Base-by-base conservation (phyloP, 768 basidiomycete species). In the Pisolithus sp. region DNA sequence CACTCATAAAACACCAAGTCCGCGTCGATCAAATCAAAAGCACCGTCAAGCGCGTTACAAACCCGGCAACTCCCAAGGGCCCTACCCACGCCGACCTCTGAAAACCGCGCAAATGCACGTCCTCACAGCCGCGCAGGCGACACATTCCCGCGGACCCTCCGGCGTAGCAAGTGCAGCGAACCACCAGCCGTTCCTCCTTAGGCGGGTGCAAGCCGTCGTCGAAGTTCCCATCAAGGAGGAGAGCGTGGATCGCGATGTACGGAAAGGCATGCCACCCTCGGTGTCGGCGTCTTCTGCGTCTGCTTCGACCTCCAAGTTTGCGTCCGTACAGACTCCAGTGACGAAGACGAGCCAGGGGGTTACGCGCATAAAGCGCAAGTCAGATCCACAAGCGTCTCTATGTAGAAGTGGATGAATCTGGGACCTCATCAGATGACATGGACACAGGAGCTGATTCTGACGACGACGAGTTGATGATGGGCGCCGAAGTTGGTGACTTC, bases 191-290 rank as follows among this genome's bases (percentile, higher is more conserved):
- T 42, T 60, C 18, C 36, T 88, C 15, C 73, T 88, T 39, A 78
- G 86, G 20, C 80, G 82, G 31, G 86, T 88, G 7, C 78, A 80
- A 20, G 82, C 86, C 24, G 62, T 73, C 2, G 62, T 78, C 6
- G 73, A 86, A 18, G 69, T 86, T 1, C 71, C 76, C 31, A 78
- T 87, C 36, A 87, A 88, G 59, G 76, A 76, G 50, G 85, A 87
- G 63, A 81, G 79, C 3, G 71, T 69, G 2, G 71, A 73, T 4
- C 69, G 69, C n/a, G 74, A 74, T n/a, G 10, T 53, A 8, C 51
- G 48, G 23, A 7, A 7, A 17, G 49, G 24, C 8, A 26, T 49
- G 26, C 26, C 28, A 13, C 18, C 48, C 20, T 54, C 66, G 13
- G 23, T 48, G n/a, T 54, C 57, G 31, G n/a, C 50, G 12, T 53